Evolutionary conservation across 305 asterid species (phyloP), one percentile per base, ranked within the genome.

Genomic region (Coffea humblotiana): DNA sequence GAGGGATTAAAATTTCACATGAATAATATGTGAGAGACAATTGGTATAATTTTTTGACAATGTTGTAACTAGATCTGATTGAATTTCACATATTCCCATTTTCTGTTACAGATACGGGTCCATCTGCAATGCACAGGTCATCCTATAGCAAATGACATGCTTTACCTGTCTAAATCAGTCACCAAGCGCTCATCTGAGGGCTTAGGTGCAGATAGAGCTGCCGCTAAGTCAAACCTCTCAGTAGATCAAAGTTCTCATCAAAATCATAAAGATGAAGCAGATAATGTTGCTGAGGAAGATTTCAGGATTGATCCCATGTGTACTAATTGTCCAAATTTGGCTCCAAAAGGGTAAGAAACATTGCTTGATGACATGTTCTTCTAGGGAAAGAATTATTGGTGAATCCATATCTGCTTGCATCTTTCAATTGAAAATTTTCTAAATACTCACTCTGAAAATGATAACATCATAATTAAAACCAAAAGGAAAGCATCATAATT

Each of bases 121-220:
- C 99, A 96, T 82, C 88, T 96, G 88, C 95, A 90, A 86, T 85
- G 82, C 82, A 72, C 89, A 76, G 98, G 99, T 80, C 91, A 96
- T 85, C 98, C 99, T 16, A 94, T 96, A 84, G 98, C 98, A 69
- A 96, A 96, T 82, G 99, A 96, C 90, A 78, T 79, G 88, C 98
- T 92, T 82, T 96, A 96, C 90, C 89, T 84, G 58, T 89, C 91
- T 64, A 90, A 84, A 77, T 76, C 51, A 58, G 86, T 88, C 73
- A 78, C 87, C 71, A 76, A 47, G 77, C 88, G 88, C 65, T 82
- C 95, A 54, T 66, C 80, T 77, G 90, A 85, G 83, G 93, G 87
- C 79, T 74, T 76, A 58, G 84, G 86, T 71, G 91, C 91, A 47
- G 95, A 91, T 82, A 89, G 89, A 84, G 89, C 91, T 85, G 91